A percentile compares a stretch with the other conserved stretches of the same genome.
These are phyloP conservation scores for Diospyros lotus DNA, from an alignment of 148 eudicot species.

Conservation along the genomic window DNA sequence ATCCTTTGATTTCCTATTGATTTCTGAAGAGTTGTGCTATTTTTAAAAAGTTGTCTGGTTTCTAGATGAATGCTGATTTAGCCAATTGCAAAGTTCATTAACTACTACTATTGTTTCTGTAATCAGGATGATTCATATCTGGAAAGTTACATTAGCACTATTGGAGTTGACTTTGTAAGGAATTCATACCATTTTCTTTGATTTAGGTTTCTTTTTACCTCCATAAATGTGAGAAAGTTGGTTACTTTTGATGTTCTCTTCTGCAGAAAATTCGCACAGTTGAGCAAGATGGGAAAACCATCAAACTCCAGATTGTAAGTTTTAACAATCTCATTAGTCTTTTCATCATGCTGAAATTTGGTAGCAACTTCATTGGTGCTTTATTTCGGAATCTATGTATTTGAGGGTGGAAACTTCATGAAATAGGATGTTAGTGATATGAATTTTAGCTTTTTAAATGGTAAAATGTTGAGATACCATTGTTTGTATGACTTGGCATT, in stretches of 20 bases:
- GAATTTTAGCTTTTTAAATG: too few relatives aligned
- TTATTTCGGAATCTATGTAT: too few relatives aligned
- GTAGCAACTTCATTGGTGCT: too few relatives aligned
- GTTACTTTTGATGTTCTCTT: slow-evolving; percentile 5
- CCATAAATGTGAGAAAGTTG: neutral
- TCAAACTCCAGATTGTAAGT: slow-evolving; percentile 80
- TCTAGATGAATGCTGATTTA: neutral
- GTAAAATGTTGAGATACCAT: too few relatives aligned
- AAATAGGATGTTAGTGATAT: too few relatives aligned
- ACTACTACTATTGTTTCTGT: slow-evolving; percentile 5
- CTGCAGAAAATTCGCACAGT: slow-evolving; percentile 73
- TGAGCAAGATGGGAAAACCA: slow-evolving; percentile 76
- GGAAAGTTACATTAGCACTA: slow-evolving; percentile 88
- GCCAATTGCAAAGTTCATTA: neutral
- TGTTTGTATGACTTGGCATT: too few relatives aligned
- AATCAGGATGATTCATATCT: slow-evolving; percentile 84
- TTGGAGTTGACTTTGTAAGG: slow-evolving; percentile 85
- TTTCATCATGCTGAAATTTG: too few relatives aligned
- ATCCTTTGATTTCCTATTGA: neutral
- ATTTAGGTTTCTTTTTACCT: neutral
- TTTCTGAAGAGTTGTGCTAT: neutral
- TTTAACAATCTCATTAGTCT: neutral
- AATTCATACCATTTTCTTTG: neutral
- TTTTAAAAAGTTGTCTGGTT: neutral
- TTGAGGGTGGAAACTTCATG: too few relatives aligned